Evolutionary conservation across 768 basidiomycete species (phyloP).

Genomic region (Trametes cingulata): DNA sequence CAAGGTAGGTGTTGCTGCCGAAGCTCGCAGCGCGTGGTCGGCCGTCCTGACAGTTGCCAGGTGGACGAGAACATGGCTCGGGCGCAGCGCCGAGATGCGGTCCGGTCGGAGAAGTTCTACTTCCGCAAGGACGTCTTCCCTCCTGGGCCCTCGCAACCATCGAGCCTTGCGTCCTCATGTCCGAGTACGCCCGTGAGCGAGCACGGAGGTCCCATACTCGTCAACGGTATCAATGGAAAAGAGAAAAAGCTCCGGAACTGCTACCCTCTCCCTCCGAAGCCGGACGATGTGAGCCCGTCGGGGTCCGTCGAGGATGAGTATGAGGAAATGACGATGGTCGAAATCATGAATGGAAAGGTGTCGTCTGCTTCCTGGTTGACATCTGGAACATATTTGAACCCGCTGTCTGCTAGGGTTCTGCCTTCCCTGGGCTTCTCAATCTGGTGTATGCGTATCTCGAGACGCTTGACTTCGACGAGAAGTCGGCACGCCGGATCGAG

Average conservation of each 20-base stretch:
- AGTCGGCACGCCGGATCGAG: slow-evolving; percentile 61
- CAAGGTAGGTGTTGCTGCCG: slow-evolving; percentile 53
- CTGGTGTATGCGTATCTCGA: slow-evolving; percentile 84
- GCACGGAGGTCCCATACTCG: slow-evolving; percentile 10
- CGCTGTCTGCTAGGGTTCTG: slow-evolving; percentile 45
- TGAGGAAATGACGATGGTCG: slow-evolving; percentile 87
- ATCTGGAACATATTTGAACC: not conserved
- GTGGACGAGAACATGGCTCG: slow-evolving; percentile 96
- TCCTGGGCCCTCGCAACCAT: slow-evolving; percentile 33
- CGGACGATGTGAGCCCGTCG: slow-evolving; percentile 43
- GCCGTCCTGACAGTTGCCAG: slow-evolving; percentile 41
- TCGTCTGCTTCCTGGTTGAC: not conserved
- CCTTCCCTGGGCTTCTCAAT: slow-evolving; percentile 79
- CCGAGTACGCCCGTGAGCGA: slow-evolving; percentile 27
- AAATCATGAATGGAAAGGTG: slow-evolving; percentile 95
- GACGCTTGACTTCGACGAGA: slow-evolving; percentile 73
- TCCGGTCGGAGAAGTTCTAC: slow-evolving; percentile 72
- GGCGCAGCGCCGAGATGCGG: slow-evolving; percentile 84
- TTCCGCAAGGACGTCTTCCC: slow-evolving; percentile 89
- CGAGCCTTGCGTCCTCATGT: slow-evolving; percentile 26
- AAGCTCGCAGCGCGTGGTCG: not conserved
- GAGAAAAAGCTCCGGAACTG: slow-evolving; percentile 72
- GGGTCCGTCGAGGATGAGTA: slow-evolving; percentile 77
- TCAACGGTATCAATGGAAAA: slow-evolving; percentile 42
- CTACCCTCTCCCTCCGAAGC: slow-evolving; percentile 61